Base-by-base conservation (phyloP, 2,329 filamentous ascomycete genomes). In the Trichoderma lentiforme region DNA sequence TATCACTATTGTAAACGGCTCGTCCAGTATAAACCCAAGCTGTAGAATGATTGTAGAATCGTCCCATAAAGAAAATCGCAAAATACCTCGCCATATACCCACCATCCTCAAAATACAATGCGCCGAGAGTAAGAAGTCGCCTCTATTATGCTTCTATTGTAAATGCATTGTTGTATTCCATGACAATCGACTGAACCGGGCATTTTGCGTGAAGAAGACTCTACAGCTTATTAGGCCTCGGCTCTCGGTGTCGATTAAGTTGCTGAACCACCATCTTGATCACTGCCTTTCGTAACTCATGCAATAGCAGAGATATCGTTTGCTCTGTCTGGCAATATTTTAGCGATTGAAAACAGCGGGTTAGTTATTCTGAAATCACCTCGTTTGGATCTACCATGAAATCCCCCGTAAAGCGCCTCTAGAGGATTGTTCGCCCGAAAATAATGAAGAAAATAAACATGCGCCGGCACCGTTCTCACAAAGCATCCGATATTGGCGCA, bases 21-120 rank as follows among this genome's bases (percentile, higher is more conserved):
- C 30, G 36, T 43, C 56, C 53, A 43, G 21, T 56, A 57, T 61
- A 62, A 71, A 66, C 70, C 70, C 70, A 71, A 71, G 21, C 26
- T 43, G 21, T 47, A 61, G 47, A 65, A 61, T 66, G 63, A 53
- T 53, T 24, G 53, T 71, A 72, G 58, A 51, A 62, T 36, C 28
- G 57, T 36, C 66, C 34, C 57, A 43, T 64, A 70, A 57, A 70
- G 43, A 56, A 57, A 32, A 15, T 51, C 24, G 15, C 28, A 57
- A 57, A 57, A 57, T 60, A 62, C 66, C 66, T 43, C 47, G 21
- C 39, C 66, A 15, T 70, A 57, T 26, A 14, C 21, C 39, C 28
- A 24, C n/a, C 53, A 28, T 28, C 12, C 9, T 53, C 51, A 21
- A 32, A 36, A 11, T 15, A 62, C 21, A 62, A 62, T 51, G 26